Evolutionary conservation across 192 early-diverging fungal genomes (phyloP).

Genomic region (Coemansia sp.): DNA sequence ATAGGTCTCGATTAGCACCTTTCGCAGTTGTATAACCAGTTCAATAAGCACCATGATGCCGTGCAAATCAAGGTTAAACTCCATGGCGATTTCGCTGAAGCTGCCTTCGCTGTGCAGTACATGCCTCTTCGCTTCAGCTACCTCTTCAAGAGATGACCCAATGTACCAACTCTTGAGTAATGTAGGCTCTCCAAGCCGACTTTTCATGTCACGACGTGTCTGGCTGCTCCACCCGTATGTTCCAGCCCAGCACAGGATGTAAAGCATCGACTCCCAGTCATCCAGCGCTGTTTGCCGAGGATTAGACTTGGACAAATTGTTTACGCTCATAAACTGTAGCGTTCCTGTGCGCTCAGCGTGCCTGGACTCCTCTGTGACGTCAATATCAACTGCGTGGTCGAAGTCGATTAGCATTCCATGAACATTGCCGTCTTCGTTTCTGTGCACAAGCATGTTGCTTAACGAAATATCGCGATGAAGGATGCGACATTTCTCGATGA

Average conservation of each 20-base stretch:
- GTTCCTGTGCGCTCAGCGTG: slow-evolving; percentile 23
- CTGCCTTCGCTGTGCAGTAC: background rate
- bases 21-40: background rate
- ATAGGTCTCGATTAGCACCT: background rate
- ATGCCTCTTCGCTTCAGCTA: background rate
- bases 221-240: slow-evolving; percentile 22
- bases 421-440: background rate
- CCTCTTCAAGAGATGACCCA: background rate
- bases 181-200: background rate
- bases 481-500: slow-evolving; percentile 7
- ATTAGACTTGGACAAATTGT: slow-evolving; percentile 10
- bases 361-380: background rate
- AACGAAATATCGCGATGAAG: slow-evolving; percentile 27
- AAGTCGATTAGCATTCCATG: slow-evolving; percentile 38
- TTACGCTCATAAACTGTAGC: slow-evolving; percentile 28
- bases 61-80: background rate
- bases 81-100: background rate
- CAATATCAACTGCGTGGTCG: slow-evolving; percentile 19
- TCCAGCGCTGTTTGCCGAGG: slow-evolving; percentile 13
- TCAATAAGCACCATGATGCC: background rate
- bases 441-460: slow-evolving; percentile 13
- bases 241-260: slow-evolving; percentile 31
- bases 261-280: slow-evolving; percentile 36
- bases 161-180: background rate
- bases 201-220: background rate